These are phyloP conservation scores for Akebia trifoliata DNA, from an alignment of 164 flowering plant species.

Conservation along the genomic window DNA sequence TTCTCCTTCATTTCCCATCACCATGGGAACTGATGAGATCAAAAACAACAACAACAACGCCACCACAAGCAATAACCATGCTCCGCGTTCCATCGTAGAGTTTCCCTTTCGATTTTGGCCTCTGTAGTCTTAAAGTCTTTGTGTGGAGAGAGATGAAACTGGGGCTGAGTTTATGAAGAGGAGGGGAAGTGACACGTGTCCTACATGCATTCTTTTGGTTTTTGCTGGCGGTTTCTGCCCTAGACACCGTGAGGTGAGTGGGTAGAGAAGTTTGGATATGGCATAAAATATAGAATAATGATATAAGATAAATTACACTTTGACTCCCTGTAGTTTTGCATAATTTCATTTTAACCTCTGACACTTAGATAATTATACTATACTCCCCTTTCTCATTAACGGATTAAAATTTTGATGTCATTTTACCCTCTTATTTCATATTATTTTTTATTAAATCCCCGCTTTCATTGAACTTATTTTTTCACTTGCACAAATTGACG, in stretches of 20 bases:
- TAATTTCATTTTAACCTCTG: too few relatives aligned
- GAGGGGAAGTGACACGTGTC: slow-evolving; percentile 23
- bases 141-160: background rate
- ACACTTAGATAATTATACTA: too few relatives aligned
- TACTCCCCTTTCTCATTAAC: too few relatives aligned
- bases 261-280: too few relatives aligned
- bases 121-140: background rate
- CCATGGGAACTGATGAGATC: slow-evolving; percentile 10
- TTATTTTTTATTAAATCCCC: too few relatives aligned
- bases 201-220: slow-evolving; percentile 31
- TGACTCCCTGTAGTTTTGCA: too few relatives aligned
- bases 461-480: too few relatives aligned
- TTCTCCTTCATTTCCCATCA: slow-evolving; percentile 11
- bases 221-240: slow-evolving; percentile 29
- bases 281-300: too few relatives aligned
- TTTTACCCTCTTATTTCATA: too few relatives aligned
- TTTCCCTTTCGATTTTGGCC: background rate
- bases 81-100: slow-evolving; percentile 3
- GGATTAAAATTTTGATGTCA: too few relatives aligned
- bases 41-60: slow-evolving; percentile 15
- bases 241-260: slow-evolving; percentile 31
- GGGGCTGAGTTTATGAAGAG: slow-evolving; percentile 18
- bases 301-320: too few relatives aligned
- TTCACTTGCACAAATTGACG: too few relatives aligned
- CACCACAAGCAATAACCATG: slow-evolving; percentile 5